Conservation (phyloP, 192 early-diverging fungal genomes). For the Piromyces finnis region DNA sequence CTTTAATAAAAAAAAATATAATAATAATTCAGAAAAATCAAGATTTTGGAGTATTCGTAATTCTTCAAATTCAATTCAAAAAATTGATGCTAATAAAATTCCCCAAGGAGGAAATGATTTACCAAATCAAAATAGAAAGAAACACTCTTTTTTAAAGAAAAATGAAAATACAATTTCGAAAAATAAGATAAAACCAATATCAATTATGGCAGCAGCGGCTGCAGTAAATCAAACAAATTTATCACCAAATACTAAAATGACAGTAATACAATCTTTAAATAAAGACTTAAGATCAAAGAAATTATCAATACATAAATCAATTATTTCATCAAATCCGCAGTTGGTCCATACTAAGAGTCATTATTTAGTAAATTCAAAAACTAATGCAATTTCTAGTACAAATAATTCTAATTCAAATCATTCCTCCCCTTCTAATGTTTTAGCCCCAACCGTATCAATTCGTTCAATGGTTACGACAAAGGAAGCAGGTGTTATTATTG, state of each 20-base stretch:
- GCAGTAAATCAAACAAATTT: neutral
- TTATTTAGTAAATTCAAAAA: neutral
- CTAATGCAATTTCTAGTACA: neutral
- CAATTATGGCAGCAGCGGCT: too few relatives aligned
- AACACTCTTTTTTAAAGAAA: neutral
- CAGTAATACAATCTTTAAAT: neutral
- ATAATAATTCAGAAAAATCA: neutral
- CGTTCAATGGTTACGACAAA: slow-evolving; percentile 83
- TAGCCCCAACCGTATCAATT: slow-evolving; percentile 15
- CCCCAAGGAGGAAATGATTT: neutral
- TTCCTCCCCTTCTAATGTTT: neutral
- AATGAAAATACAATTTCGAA: neutral
- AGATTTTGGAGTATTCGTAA: neutral
- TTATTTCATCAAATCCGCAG: neutral
- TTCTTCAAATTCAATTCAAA: neutral
- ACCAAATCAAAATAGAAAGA: neutral
- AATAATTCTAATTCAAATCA: neutral
- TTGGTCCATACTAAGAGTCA: neutral
- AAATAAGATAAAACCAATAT: neutral
- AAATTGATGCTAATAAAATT: neutral
- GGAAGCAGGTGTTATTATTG: slow-evolving; percentile 78
- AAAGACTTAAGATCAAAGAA: neutral
- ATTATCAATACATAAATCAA: neutral
- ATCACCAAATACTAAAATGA: neutral
- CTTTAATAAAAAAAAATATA: neutral